Base-by-base conservation (phyloP, 2,329 filamentous ascomycete species). In the Diaporthe sp. region DNA sequence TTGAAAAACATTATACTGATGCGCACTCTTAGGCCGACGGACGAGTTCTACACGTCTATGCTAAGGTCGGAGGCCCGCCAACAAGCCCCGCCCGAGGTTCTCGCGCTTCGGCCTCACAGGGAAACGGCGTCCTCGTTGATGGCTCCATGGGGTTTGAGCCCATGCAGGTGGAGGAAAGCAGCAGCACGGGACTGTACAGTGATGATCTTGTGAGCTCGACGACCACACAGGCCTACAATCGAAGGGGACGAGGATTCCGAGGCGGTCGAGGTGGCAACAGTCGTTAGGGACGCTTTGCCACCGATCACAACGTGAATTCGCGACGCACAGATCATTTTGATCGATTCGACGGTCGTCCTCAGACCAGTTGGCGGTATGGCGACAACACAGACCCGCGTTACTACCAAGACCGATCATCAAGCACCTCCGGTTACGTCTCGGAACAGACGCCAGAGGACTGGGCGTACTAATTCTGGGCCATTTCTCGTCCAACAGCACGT, bases 11-110 rank as follows among this genome's bases (percentile, higher is more conserved):
- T 7, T 25, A 38, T 22, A 30, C 70, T 72, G 35, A 72, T 25
- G 52, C 12, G 30, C 19, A 6, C 35, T 50, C 28, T 25, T 61
- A 81, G 93, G 94, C 94, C 80, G 94, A 96, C 79, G 94, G 94
- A 64, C 89, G 92, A 77, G 84, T 93, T 22, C 88, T 96, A 72
- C 90, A 93, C 81, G 93, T 96, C 52, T 95, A 93, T 82, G 85
- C 91, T 82, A 94, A 94, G 82, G 84, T 89, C 4, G 87, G 87
- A 75, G 85, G 84, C 75, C 77, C 78, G 78, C 47, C 76, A 80
- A 68, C 45, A 76, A 77, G 76, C 72, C 76, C 77, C 68, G 72
- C 80, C 80, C 78, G 79, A 75, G 82, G 79, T 75, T 80, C 77
- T 77, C 82, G 77, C 55, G 80, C 82, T 54, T 82, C 82, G 54